Percentiles rank a stretch among this genome's conserved stretches.
Conservation (phyloP, 495 filamentous ascomycete species). For the Xylaria sp. region DNA sequence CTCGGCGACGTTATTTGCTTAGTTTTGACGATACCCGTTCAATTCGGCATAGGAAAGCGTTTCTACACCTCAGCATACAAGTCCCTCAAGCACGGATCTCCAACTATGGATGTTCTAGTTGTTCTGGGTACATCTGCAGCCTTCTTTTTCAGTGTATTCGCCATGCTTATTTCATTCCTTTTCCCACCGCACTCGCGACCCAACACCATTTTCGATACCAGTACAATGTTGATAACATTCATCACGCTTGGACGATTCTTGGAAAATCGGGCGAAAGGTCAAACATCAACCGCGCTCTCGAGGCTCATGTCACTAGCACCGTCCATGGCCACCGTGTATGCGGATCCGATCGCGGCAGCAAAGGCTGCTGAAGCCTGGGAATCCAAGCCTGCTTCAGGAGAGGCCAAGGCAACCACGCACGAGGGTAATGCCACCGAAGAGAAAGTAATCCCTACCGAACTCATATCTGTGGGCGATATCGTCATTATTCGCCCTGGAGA, state of each 20-base stretch:
- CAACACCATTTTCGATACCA: conserved; percentile 93
- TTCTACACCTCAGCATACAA: conserved; percentile 94
- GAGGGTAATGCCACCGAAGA: conserved; percentile 73
- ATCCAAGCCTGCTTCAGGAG: conserved; percentile 37
- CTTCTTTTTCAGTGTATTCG: conserved; percentile 93
- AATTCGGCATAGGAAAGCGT: conserved; percentile 93
- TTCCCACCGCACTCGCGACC: conserved; percentile 75
- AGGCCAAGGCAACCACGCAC: conserved; percentile 53
- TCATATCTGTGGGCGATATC: conserved; percentile 93
- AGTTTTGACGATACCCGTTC: conserved; percentile 84
- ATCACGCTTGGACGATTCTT: conserved; percentile 90
- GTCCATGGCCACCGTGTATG: conserved; percentile 96
- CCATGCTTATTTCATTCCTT: conserved; percentile 83
- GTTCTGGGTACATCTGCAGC: conserved; percentile 94
- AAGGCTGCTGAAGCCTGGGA: conserved; percentile 87
- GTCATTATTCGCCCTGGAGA: conserved; percentile 93
- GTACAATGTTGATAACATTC: conserved; percentile 98
- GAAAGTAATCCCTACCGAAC: conserved; percentile 86
- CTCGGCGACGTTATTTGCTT: conserved; percentile 88
- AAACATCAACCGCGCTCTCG: conserved; percentile 95
- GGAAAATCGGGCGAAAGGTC: conserved; percentile 94
- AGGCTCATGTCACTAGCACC: conserved; percentile 93
- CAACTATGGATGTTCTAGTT: conserved; percentile 98
- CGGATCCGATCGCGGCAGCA: conserved; percentile 92
- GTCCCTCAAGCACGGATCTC: conserved; percentile 84